Conservation (phyloP, 1,284 basidiomycete species). For the Cerrena zonata region DNA sequence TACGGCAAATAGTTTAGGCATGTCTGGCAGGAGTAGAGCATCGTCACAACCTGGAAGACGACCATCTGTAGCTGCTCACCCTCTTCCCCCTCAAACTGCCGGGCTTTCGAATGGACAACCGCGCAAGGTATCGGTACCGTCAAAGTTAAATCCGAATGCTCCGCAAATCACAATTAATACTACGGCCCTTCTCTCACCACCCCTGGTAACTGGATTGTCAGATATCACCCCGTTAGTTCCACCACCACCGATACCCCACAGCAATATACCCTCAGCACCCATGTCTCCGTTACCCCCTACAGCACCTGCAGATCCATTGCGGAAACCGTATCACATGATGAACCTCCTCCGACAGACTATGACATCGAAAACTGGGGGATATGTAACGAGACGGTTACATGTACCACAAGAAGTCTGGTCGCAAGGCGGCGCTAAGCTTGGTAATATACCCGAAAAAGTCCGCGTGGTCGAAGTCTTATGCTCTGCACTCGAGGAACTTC, state of each 20-base stretch:
- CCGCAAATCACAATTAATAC: conserved; percentile 48
- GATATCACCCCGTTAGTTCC: conserved; percentile 37
- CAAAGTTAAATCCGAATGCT: conserved; percentile 44
- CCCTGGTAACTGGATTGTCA: conserved; percentile 22
- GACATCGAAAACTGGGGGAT: conserved; percentile 77
- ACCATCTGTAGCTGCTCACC: conserved; percentile 38
- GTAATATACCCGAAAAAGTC: conserved; percentile 78
- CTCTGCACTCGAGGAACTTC: conserved; percentile 71
- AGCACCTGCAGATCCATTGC: conserved; percentile 66
- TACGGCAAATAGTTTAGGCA: conserved; percentile 27
- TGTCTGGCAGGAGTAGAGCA: conserved; percentile 50
- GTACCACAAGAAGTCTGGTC: conserved; percentile 89
- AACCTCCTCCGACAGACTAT: conserved; percentile 74
- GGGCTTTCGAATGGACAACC: conserved; percentile 32
- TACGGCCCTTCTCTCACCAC: conserved; percentile 39
- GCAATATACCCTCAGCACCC: conserved; percentile 63
- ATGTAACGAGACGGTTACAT: conserved; percentile 82
- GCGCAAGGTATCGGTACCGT: conserved; percentile 58
- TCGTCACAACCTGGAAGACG: conserved; percentile 66
- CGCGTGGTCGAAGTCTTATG: conserved; percentile 76
- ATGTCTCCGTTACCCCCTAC: conserved; percentile 66
- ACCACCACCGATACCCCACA: conserved; percentile 45
- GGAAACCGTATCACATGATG: conserved; percentile 90
- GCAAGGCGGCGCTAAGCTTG: conserved; percentile 78
- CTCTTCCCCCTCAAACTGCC: conserved; percentile 19